Evolutionary conservation across 495 filamentous ascomycete genomes (phyloP).

Genomic region (Tuber magnatum): DNA sequence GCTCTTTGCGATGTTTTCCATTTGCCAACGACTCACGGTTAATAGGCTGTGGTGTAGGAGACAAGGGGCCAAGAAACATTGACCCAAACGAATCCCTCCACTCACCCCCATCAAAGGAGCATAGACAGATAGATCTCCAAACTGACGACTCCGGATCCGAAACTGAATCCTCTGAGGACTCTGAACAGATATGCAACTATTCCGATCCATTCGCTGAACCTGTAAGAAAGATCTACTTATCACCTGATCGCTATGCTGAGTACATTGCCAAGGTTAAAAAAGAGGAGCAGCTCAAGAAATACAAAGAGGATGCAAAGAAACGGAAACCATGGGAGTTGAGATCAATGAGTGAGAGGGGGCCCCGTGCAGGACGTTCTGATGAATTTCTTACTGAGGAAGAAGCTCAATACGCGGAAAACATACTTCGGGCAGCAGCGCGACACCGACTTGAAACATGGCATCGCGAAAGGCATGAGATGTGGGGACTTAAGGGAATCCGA

Average conservation of each 20-base stretch:
- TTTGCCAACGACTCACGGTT: not conserved
- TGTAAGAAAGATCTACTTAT: not conserved
- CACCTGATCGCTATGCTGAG: conserved; percentile 1
- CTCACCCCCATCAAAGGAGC: not conserved
- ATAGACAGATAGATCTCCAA: not conserved
- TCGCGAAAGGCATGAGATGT: not conserved
- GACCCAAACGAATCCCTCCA: not conserved
- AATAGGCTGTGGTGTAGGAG: not conserved
- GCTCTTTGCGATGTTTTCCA: not conserved
- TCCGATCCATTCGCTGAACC: not conserved
- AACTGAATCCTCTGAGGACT: not conserved
- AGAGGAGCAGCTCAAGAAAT: not conserved
- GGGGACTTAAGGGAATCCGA: not conserved
- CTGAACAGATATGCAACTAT: not conserved
- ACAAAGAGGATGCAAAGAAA: not conserved
- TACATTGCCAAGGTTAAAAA: not conserved
- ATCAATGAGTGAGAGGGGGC: not conserved
- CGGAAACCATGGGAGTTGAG: not conserved
- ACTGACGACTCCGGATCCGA: not conserved
- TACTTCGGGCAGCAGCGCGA: not conserved
- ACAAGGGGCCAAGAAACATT: not conserved
- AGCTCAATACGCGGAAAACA: not conserved
- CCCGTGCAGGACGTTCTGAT: not conserved
- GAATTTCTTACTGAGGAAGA: not conserved
- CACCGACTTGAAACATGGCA: not conserved